Evolutionary conservation across 2,329 filamentous ascomycete species (phyloP), one percentile per base, ranked within the genome.

Genomic region (Dactylellina haptotyla): DNA sequence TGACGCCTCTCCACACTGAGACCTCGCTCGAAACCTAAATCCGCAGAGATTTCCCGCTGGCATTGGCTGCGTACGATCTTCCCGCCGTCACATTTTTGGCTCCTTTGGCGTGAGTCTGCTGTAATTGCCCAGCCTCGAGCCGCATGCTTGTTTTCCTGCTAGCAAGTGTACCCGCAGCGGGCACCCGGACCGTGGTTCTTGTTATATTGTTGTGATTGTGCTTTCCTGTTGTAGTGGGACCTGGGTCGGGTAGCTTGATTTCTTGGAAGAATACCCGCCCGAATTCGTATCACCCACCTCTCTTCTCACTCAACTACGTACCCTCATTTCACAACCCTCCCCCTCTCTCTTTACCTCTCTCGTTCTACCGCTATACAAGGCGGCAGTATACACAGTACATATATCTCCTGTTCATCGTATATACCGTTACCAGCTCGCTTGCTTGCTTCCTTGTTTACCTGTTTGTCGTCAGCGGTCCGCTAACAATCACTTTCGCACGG

Each of bases 31-130:
- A 32, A 61, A 57, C 39, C 58, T 41, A 50, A 58, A 66, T 10
- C 25, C 50, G 62, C 62, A 66, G 62, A 66, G 39, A 58, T 66
- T 66, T 56, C 37, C 18, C 30, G 57, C n/a, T n/a, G n/a, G n/a
- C n/a, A n/a, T n/a, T n/a, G n/a, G n/a, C n/a, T n/a, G n/a, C n/a
- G n/a, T n/a, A n/a, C n/a, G n/a, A n/a, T n/a, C n/a, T n/a, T n/a
- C n/a, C 16, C 10, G 12, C 26, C 26, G 30, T 51, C 58, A 43
- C 32, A 53, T 53, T 53, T 63, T 9, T 18, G 12, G 16, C 16
- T 34, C 3, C 20, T 54, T 43, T 39, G 20, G 16, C 20, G 2
- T 18, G 10, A 30, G n/a, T 28, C 10, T 30, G 28, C 14, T 53
- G 18, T 53, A 10, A 34, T 34, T 53, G 12, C 8, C 28, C 3